A percentile compares a stretch with the other conserved stretches of the same genome.
These are phyloP conservation scores for Botrytis pseudocinerea DNA, from an alignment of 2,329 filamentous ascomycete genomes.

Conservation along the genomic window DNA sequence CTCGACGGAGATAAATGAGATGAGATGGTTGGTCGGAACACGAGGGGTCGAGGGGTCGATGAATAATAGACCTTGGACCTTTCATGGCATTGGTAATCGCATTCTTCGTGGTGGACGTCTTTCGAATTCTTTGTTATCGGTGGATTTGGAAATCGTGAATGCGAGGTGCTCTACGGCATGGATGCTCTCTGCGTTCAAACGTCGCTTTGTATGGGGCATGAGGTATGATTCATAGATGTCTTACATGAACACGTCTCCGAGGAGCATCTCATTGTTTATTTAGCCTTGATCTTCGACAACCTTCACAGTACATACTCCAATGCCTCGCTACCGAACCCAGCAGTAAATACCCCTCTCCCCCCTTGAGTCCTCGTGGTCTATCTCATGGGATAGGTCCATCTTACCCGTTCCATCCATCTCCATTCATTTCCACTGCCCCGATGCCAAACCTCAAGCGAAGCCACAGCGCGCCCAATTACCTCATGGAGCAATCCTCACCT, in stretches of 20 bases:
- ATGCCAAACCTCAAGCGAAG: not conserved
- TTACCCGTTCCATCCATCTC: not conserved
- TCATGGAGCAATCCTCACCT: not conserved
- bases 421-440: not conserved
- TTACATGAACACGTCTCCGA: constrained; percentile 9
- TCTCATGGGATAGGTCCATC: not conserved
- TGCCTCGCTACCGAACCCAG: not conserved
- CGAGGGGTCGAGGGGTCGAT: not conserved
- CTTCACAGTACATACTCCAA: not conserved
- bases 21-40: not conserved
- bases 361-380: constrained; percentile 10
- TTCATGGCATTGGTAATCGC: not conserved
- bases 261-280: not conserved
- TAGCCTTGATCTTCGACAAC: not conserved
- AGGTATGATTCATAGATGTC: not conserved
- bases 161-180: not conserved
- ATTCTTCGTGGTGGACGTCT: not conserved
- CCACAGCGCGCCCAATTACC: constrained; percentile 10
- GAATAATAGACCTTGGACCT: not conserved
- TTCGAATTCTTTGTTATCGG: not conserved
- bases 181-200: not conserved
- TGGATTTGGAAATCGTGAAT: not conserved
- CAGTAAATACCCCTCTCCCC: not conserved
- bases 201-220: not conserved
- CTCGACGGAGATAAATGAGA: constrained; percentile 15